Conservation (phyloP, 805 yeast species). For the Candida ovalis region DNA sequence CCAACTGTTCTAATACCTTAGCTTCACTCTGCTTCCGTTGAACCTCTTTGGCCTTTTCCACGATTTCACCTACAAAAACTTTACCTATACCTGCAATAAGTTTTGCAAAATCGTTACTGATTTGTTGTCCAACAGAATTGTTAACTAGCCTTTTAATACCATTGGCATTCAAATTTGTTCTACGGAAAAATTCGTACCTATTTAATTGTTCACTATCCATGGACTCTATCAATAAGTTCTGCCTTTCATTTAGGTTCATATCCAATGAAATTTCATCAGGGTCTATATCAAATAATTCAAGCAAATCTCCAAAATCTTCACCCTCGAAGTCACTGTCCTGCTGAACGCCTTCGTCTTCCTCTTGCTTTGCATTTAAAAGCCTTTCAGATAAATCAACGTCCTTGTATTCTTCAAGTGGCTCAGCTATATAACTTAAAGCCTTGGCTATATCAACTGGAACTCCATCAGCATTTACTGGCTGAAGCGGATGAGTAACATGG, state of each 20-base stretch:
- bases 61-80: slow-evolving; percentile 84
- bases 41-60: slow-evolving; percentile 73
- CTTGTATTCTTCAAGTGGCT: slow-evolving; percentile 19
- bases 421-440: slow-evolving; percentile 24
- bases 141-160: slow-evolving; percentile 80
- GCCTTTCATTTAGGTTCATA: slow-evolving; percentile 50
- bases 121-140: slow-evolving; percentile 72
- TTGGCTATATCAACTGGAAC: slow-evolving; percentile 24
- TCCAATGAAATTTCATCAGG: slow-evolving; percentile 32
- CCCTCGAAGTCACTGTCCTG: slow-evolving; percentile 22
- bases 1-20: slow-evolving; percentile 34
- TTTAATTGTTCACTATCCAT: slow-evolving; percentile 82
- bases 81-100: slow-evolving; percentile 84
- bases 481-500: not conserved
- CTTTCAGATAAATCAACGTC: slow-evolving; percentile 21
- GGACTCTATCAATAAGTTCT: slow-evolving; percentile 61
- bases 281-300: slow-evolving; percentile 29
- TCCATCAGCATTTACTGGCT: slow-evolving; percentile 10
- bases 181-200: slow-evolving; percentile 79
- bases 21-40: slow-evolving; percentile 53
- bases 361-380: slow-evolving; percentile 23
- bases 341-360: slow-evolving; percentile 28
- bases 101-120: slow-evolving; percentile 75
- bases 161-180: slow-evolving; percentile 69
- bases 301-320: slow-evolving; percentile 28